Evolutionary conservation across 75 land plant species (phyloP).

Genomic region (Azolla pinnata): DNA sequence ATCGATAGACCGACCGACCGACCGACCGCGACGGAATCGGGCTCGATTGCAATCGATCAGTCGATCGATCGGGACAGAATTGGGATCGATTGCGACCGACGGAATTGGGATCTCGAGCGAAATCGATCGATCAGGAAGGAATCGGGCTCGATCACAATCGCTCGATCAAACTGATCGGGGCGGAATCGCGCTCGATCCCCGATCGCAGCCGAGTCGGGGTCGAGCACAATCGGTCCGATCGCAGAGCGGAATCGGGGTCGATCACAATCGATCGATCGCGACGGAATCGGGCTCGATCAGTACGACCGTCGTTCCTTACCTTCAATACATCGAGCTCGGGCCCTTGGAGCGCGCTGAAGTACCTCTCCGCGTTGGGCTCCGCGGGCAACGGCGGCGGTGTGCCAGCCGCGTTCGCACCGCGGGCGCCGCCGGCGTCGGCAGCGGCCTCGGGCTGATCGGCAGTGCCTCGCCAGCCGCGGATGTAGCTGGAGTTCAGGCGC

Average conservation of each 20-base stretch:
- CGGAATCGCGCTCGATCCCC: no score
- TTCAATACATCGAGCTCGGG: slow-evolving; percentile 67
- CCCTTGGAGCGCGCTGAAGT: slow-evolving; percentile 75
- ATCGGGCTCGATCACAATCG: neutral
- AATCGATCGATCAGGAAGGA: neutral
- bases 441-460: no score
- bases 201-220: no score
- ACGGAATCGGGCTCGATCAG: neutral
- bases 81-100: neutral
- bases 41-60: neutral
- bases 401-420: no score
- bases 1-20: no score
- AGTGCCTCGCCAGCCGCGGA: no score
- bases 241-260: neutral
- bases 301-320: slow-evolving; percentile 24
- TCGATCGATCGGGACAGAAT: neutral
- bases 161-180: neutral
- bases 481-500: no score
- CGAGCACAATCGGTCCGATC: no score
- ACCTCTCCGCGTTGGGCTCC: slow-evolving; percentile 52
- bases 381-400: no score
- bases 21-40: no score
- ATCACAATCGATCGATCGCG: neutral
- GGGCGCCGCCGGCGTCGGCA: no score
- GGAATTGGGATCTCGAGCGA: neutral